These are phyloP conservation scores for Metschnikowia matae DNA, from an alignment of 805 yeast species.

Conservation along the genomic window DNA sequence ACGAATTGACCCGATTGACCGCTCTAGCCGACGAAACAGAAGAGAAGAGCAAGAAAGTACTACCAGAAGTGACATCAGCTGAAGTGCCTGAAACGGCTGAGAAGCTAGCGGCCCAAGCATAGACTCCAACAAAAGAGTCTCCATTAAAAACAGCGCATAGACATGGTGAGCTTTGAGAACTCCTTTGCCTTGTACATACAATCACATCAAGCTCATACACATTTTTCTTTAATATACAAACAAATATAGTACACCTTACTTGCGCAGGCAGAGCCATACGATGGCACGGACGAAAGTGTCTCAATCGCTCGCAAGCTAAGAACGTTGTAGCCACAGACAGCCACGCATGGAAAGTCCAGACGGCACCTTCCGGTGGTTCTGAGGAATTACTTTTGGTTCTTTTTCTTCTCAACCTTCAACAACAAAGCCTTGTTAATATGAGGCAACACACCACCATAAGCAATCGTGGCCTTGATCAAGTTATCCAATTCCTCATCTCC, in stretches of 20 bases:
- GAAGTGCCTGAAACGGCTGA: background rate
- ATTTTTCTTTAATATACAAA: constrained; percentile 15
- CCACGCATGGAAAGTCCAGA: background rate
- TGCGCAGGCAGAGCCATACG: constrained; percentile 1
- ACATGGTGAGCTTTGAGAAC: background rate
- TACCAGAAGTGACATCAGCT: background rate
- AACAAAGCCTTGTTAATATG: constrained; percentile 32
- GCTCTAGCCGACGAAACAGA: constrained; percentile 1
- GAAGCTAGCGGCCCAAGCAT: background rate
- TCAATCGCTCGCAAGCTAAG: constrained; percentile 2
- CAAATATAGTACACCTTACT: constrained; percentile 15
- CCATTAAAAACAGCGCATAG: background rate
- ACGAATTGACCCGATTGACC: constrained; percentile 12
- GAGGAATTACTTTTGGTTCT: constrained; percentile 17
- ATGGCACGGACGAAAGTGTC: background rate
- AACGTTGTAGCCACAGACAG: background rate
- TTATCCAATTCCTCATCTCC: constrained; percentile 32
- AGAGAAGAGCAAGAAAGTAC: background rate
- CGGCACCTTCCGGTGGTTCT: background rate
- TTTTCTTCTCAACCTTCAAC: constrained; percentile 30
- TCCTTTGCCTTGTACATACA: background rate
- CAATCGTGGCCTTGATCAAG: constrained; percentile 32
- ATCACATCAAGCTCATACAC: background rate
- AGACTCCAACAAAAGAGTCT: background rate
- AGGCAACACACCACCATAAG: constrained; percentile 33